phyloP scores from a whole-genome alignment of 2,329 filamentous ascomycete genomes.

The Fusarium siculi region DNA sequence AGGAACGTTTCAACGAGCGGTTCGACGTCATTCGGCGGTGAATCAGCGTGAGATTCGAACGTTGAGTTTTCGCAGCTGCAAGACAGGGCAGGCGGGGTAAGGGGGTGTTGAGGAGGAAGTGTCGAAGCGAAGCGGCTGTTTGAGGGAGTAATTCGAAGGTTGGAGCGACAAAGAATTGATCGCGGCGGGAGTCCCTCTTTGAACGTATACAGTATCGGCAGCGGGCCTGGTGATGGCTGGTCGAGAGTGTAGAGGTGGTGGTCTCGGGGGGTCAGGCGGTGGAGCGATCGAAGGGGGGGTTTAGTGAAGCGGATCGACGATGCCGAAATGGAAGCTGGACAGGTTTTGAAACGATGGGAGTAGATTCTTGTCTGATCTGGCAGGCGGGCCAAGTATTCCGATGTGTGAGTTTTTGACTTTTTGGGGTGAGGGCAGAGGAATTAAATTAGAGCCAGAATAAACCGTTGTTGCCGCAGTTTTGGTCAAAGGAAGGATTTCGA shows the following conservation, averaged over 20 bases:
- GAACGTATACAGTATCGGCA: constrained; percentile 4
- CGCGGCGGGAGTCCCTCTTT: constrained; percentile 13
- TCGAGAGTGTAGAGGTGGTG: constrained; percentile 19
- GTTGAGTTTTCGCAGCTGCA: constrained; percentile 16
- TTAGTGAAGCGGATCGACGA: constrained; percentile 37
- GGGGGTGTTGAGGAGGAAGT: constrained; percentile 12
- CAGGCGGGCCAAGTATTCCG: constrained; percentile 33
- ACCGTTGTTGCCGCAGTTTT: constrained; percentile 13
- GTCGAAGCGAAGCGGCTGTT: constrained; percentile 14
- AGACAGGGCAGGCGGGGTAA: constrained; percentile 31
- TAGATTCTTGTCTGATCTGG: constrained; percentile 16
- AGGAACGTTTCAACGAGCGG: constrained; percentile 35
- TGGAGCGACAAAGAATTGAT: constrained; percentile 11
- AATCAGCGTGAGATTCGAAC: constrained; percentile 30
- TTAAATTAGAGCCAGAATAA: constrained; percentile 16
- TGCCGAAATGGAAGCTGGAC: constrained; percentile 9
- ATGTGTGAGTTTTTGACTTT: constrained; percentile 1
- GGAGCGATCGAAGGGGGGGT: constrained; percentile 42
- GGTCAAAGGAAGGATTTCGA: constrained; percentile 13
- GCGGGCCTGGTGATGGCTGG: constrained; percentile 32
- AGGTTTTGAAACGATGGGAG: not conserved
- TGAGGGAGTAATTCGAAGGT: constrained; percentile 6
- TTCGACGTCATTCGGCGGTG: constrained; percentile 44
- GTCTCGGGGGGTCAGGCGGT: constrained; percentile 40
- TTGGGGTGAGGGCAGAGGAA: not conserved